phyloP scores from a whole-genome alignment of 768 basidiomycete species.

The Clathrus columnatus region DNA sequence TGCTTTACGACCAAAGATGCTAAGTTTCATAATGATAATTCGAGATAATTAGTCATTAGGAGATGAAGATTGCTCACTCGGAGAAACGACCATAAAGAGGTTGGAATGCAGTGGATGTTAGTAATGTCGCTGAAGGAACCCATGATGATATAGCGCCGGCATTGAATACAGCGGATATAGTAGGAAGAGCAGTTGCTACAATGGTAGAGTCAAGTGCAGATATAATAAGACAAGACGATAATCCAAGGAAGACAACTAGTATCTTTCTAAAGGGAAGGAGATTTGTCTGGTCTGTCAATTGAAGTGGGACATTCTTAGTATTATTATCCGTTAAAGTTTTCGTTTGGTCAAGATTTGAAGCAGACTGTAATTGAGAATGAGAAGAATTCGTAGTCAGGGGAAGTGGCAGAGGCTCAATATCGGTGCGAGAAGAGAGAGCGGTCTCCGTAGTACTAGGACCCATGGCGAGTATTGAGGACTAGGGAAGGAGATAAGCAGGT shows the following conservation, averaged over 20 bases:
- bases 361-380: too few species aligned
- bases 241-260: constrained; percentile 50
- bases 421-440: too few species aligned
- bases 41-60: not conserved
- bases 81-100: constrained; percentile 29
- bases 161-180: constrained; percentile 55
- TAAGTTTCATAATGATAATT: not conserved
- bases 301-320: too few species aligned
- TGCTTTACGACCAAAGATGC: constrained; percentile 41
- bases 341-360: too few species aligned
- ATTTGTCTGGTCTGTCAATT: constrained; percentile 68
- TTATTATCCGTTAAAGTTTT: too few species aligned
- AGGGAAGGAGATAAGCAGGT: too few species aligned
- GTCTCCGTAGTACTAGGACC: too few species aligned
- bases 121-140: constrained; percentile 66
- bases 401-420: too few species aligned
- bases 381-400: too few species aligned
- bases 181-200: constrained; percentile 67
- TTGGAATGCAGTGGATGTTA: constrained; percentile 60
- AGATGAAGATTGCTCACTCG: constrained; percentile 16
- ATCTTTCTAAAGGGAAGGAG: constrained; percentile 58
- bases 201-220: constrained; percentile 64
- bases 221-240: constrained; percentile 53
- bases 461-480: too few species aligned
- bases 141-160: constrained; percentile 56